Conservation (phyloP, 371 early-diverging fungal genomes). For the Blastocladiella emersonii region DNA sequence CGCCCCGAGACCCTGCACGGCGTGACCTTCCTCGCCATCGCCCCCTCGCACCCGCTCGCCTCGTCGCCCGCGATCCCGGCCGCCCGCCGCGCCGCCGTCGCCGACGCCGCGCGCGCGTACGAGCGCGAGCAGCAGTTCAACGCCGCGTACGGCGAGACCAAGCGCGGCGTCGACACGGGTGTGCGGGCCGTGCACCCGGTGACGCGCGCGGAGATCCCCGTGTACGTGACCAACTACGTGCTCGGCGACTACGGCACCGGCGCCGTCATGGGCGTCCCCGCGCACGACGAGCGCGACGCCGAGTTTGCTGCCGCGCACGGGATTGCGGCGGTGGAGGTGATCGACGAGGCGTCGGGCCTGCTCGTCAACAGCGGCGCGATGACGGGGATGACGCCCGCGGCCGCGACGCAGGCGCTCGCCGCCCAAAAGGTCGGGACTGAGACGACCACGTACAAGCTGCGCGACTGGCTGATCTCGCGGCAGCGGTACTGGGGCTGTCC, state of each 20-base stretch:
- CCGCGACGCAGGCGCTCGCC: constrained; percentile 21
- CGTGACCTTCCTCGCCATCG: constrained; percentile 58
- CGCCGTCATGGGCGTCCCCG: constrained; percentile 80
- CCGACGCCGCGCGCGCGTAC: not conserved
- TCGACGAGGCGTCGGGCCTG: constrained; percentile 11
- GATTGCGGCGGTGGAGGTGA: constrained; percentile 23
- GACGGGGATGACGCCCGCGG: not conserved
- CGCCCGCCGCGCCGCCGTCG: constrained; percentile 11
- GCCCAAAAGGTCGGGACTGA: constrained; percentile 29
- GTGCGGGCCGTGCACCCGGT: constrained; percentile 52
- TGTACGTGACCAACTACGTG: constrained; percentile 66
- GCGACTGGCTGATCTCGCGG: constrained; percentile 96
- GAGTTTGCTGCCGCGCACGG: constrained; percentile 38
- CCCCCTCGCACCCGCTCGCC: constrained; percentile 51
- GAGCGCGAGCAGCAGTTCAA: not conserved
- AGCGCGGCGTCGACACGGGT: constrained; percentile 42
- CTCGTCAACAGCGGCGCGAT: not conserved
- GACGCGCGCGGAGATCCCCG: constrained; percentile 41
- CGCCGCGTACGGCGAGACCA: not conserved
- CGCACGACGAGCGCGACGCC: constrained; percentile 63
- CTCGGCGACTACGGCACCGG: constrained; percentile 68
- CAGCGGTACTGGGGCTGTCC: constrained; percentile 99
- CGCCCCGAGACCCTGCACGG: constrained; percentile 64
- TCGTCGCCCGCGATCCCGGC: constrained; percentile 20
- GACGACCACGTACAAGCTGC: constrained; percentile 45